Evolutionary conservation across 371 early-diverging fungal genomes (phyloP), one percentile per base, ranked within the genome.

Genomic region (Lichtheimia corymbifera): DNA sequence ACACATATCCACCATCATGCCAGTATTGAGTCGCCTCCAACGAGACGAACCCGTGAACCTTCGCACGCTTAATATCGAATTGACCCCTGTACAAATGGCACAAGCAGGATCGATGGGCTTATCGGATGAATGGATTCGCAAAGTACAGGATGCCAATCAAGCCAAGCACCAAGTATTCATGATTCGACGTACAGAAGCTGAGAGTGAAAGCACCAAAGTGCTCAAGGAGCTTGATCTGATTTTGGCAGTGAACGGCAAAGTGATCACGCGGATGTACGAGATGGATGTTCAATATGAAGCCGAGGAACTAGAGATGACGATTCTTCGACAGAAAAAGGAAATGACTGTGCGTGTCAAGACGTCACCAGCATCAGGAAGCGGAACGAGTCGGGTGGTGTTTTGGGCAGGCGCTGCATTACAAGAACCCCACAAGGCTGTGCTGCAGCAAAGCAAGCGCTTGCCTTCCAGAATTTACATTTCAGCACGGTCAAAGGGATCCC

Each of bases 381-480:
- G 85, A 40, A 86, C 84, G 2, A 82, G 74, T 27, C 82, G 88
- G 24, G 73, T 90, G 42, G 87, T 92, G 9, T 77, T 88, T 47
- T 94, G 94, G 94, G 86, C 86, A 2, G 88, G 88, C 24, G 86
- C 86, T 24, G 79, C 71, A 45, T 71, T 88, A 63, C 88, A 88
- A 61, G 91, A 88, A 71, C 93, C 94, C n/a, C 93, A 94, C 74
- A 84, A 88, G 56, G 92, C 93, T 1, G 92, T 90, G 1, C 71
- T 89, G 40, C 91, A 89, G 65, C 94, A 93, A 69, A 86, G 87
- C 66, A 86, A 87, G 53, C 80, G 76, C 0, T 68, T 91, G 27
- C 92, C 92, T 4, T 86, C 87, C 12, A 78, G 83, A 7, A 87
- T 92, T 30, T 94, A 94, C 73, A 86, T 92, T 4, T 83, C 87